Evolutionary conservation across 495 filamentous ascomycete species (phyloP).

Genomic region (Parathielavia hyrcaniae): DNA sequence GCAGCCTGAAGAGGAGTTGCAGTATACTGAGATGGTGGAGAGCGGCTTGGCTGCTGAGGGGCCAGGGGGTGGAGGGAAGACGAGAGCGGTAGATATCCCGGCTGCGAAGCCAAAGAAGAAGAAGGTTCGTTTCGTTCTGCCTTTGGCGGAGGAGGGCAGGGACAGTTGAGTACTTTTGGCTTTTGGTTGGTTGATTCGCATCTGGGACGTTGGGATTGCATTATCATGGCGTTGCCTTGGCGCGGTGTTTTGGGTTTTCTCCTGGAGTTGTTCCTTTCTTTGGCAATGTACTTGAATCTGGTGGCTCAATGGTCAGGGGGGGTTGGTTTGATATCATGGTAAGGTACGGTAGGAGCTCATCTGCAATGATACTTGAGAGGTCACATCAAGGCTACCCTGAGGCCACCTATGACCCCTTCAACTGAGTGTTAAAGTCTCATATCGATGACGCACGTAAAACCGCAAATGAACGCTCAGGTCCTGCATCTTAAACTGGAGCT

Average conservation of each 20-base stretch:
- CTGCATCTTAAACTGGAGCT: too few relatives aligned
- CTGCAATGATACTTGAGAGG: neutral
- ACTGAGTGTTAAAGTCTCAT: too few relatives aligned
- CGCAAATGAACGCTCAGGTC: too few relatives aligned
- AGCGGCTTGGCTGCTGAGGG: slow-evolving; percentile 13
- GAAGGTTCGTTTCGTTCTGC: slow-evolving; percentile 47
- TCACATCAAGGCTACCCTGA: neutral
- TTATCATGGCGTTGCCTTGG: slow-evolving; percentile 7
- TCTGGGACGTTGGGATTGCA: slow-evolving; percentile 1
- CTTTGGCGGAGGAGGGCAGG: slow-evolving; percentile 29
- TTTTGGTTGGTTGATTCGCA: neutral
- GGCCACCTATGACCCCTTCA: too few relatives aligned
- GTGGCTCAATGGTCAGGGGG: too few relatives aligned
- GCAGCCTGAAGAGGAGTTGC: slow-evolving; percentile 39
- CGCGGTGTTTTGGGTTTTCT: neutral
- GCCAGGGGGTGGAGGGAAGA: slow-evolving; percentile 22
- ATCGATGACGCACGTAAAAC: too few relatives aligned
- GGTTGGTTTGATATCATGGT: neutral
- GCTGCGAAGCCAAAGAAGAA: slow-evolving; percentile 45
- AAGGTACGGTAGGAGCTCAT: neutral
- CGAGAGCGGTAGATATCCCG: slow-evolving; percentile 37
- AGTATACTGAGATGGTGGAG: slow-evolving; percentile 32
- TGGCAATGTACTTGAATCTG: too few relatives aligned
- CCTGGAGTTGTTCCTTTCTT: neutral
- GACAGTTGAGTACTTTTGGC: slow-evolving; percentile 7